Percentiles rank a stretch among this genome's conserved stretches.
These are phyloP conservation scores for Manihot esculenta DNA, from an alignment of 441 rosid species.

Conservation along the genomic window DNA sequence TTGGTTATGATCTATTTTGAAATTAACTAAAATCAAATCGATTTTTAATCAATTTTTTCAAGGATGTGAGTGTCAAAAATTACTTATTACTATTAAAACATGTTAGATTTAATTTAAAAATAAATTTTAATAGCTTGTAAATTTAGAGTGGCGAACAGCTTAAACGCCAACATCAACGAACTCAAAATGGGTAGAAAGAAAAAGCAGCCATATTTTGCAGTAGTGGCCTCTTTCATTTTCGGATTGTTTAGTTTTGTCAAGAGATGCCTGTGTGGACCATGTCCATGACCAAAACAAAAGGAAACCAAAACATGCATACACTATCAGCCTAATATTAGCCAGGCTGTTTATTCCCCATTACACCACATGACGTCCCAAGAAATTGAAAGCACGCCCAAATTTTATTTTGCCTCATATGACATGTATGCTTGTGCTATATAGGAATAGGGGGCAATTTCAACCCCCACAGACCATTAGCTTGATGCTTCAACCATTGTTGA, in stretches of 20 bases:
- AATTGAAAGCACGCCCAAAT: background rate
- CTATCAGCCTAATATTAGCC: background rate
- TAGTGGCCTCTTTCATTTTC: constrained; percentile 10
- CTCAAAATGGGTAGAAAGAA: background rate
- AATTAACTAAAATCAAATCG: too few species aligned
- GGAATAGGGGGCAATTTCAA: too few species aligned
- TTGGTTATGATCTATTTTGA: too few species aligned
- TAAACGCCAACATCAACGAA: too few species aligned
- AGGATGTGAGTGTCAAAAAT: too few species aligned
- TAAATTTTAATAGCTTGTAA: too few species aligned
- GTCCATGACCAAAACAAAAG: background rate
- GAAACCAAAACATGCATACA: background rate
- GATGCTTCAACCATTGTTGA: background rate
- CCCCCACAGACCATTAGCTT: background rate
- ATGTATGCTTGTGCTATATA: too few species aligned
- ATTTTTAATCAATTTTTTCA: too few species aligned
- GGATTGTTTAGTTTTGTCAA: background rate
- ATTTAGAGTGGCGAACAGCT: too few species aligned
- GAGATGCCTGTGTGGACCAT: constrained; percentile 2
- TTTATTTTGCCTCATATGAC: background rate
- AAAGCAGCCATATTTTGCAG: background rate
- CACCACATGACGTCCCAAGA: background rate
- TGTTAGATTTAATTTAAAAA: too few species aligned
- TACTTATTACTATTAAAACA: too few species aligned
- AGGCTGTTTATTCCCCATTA: constrained; percentile 24